A percentile compares a stretch with the other conserved stretches of the same genome.
Evolutionary conservation across 2,329 filamentous ascomycete genomes (phyloP).

Genomic region (Fusarium luffae): DNA sequence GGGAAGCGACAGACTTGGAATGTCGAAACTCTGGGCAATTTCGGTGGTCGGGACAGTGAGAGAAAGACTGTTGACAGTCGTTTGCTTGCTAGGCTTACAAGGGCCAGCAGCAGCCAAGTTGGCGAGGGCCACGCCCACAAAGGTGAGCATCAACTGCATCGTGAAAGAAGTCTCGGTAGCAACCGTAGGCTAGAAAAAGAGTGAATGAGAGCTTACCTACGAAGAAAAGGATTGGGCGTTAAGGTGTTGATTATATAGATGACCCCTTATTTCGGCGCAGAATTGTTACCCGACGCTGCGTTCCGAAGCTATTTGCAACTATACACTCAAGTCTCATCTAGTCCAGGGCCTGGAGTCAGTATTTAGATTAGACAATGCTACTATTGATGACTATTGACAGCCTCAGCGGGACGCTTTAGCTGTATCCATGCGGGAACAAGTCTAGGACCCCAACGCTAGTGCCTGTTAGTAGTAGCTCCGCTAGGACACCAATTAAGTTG

Average conservation of each 20-base stretch:
- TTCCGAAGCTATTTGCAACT: not conserved
- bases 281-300: not conserved
- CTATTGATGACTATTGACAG: not conserved
- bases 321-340: not conserved
- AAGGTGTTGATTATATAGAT: not conserved
- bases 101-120: not conserved
- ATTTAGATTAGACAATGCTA: not conserved
- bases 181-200: not conserved
- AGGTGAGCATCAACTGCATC: conserved; percentile 2
- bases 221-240: not conserved
- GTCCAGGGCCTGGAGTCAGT: not conserved
- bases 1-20: fast-evolving
- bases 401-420: not conserved
- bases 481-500: not conserved
- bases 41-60: not conserved
- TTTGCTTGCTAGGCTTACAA: not conserved
- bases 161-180: not conserved
- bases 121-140: conserved; percentile 6
- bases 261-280: not conserved
- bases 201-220: not conserved
- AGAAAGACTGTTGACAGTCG: not conserved
- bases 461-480: not conserved
- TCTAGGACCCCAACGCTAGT: not conserved
- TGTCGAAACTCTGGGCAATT: not conserved
- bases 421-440: not conserved